These are phyloP conservation scores for Auriscalpium orientale DNA, from an alignment of 768 basidiomycete genomes.

Conservation along the genomic window DNA sequence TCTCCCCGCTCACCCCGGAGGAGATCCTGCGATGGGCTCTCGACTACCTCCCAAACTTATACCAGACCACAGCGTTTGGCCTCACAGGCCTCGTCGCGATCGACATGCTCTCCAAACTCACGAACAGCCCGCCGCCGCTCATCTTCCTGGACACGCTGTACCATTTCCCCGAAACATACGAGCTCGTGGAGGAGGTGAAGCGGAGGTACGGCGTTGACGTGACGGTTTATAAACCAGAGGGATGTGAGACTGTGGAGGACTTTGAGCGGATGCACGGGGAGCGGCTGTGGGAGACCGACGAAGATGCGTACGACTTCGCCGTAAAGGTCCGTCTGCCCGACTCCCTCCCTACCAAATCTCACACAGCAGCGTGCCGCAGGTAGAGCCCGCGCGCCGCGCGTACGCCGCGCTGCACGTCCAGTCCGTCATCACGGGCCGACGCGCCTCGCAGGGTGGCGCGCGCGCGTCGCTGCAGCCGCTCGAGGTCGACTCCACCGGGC, in stretches of 20 bases:
- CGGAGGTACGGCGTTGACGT: conserved; percentile 65
- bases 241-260: conserved; percentile 54
- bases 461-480: conserved; percentile 76
- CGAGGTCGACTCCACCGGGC: conserved; percentile 83
- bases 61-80: conserved; percentile 96
- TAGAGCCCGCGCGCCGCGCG: conserved; percentile 87
- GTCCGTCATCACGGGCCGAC: conserved; percentile 90
- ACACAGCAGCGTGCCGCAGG: conserved; percentile 35
- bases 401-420: conserved; percentile 74
- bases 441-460: conserved; percentile 90
- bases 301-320: conserved; percentile 80
- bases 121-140: conserved; percentile 61
- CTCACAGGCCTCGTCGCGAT: conserved; percentile 89
- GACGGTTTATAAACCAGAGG: conserved; percentile 72
- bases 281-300: conserved; percentile 82
- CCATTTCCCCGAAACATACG: conserved; percentile 91
- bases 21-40: conserved; percentile 85
- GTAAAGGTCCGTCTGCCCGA: conserved; percentile 62
- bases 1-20: conserved; percentile 66
- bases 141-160: conserved; percentile 97
- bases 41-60: conserved; percentile 67
- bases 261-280: conserved; percentile 79
- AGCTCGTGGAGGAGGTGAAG: conserved; percentile 78
- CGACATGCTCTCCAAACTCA: conserved; percentile 89
- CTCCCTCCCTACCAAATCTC: neutral